Base-by-base conservation (phyloP, 441 rosid genomes). In the Pelargonium myrrhifolium region DNA sequence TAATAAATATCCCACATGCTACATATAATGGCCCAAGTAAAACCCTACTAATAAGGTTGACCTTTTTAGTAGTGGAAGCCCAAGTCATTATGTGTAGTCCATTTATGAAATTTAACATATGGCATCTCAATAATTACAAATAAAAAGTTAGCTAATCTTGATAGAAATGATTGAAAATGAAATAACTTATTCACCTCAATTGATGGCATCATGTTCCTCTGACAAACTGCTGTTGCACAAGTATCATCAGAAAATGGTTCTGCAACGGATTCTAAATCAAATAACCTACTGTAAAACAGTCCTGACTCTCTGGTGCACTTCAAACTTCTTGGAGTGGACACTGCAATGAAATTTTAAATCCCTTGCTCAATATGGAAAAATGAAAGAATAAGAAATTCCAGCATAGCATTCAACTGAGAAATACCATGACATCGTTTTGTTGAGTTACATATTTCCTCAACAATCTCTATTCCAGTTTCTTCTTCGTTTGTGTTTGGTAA, bases 101-200 rank as follows among this genome's bases (percentile, higher is more conserved):
- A n/a, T n/a, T n/a, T n/a, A n/a, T n/a, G n/a, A n/a, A n/a, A n/a
- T n/a, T n/a, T n/a, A n/a, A n/a, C n/a, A n/a, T n/a, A n/a, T n/a
- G n/a, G n/a, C n/a, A n/a, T n/a, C n/a, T n/a, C n/a, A n/a, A n/a
- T n/a, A 17, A 17, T 51, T 51, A 51, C 21, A 4, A n/a, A 51
- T n/a, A 51, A n/a, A 51, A n/a, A 6, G 14, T 14, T 42, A 9
- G 47, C 47, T 10, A 42, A 42, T n/a, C 20, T 21, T 22, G 71
- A 21, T n/a, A 6, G 15, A 26, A 3, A 58, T 6, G 12, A 14
- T 24, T 65, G 59, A 15, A 4, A 47, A 61, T 5, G 20, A 75
- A 53, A 31, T 40, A 66, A 60, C 53, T 20, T 6, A 56, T n/a
- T 62, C 81, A 84, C 95, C 95, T 73, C 77, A 66, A 85, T 79